These are phyloP conservation scores for Nakaseomyces kungkrabaensis DNA, from an alignment of 1,139 yeast genomes.

Conservation along the genomic window DNA sequence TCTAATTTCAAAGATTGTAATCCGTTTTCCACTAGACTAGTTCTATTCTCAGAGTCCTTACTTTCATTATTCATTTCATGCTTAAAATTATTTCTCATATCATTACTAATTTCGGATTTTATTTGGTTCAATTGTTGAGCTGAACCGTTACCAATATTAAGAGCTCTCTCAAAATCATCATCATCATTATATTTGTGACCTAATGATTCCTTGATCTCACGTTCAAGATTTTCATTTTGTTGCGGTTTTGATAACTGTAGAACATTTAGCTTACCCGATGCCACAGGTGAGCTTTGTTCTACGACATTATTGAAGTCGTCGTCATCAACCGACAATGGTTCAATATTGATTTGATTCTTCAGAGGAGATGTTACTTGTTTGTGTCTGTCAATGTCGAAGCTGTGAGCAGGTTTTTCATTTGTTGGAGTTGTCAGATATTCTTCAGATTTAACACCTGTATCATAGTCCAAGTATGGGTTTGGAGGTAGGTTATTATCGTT, in stretches of 20 bases:
- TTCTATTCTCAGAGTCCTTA: background rate
- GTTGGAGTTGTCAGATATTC: background rate
- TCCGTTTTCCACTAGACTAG: constrained; percentile 16
- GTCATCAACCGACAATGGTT: background rate
- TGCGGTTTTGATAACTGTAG: constrained; percentile 22
- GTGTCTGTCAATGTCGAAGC: background rate
- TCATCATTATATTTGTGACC: constrained; percentile 8
- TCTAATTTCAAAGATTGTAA: constrained; percentile 10
- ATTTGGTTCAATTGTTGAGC: constrained; percentile 6
- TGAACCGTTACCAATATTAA: background rate
- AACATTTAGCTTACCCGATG: constrained; percentile 17
- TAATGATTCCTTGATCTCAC: constrained; percentile 8
- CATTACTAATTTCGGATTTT: constrained; percentile 6
- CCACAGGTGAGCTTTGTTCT: constrained; percentile 4
- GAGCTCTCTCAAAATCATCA: constrained; percentile 7
- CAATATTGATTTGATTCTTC: constrained; percentile 6
- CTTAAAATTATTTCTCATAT: constrained; percentile 1
- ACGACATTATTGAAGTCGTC: background rate
- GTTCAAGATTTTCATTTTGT: constrained; percentile 15
- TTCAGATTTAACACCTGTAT: background rate
- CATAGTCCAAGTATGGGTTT: background rate
- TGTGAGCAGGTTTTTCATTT: background rate
- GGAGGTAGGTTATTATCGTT: background rate
- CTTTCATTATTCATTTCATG: background rate
- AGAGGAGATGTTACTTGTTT: constrained; percentile 9